phyloP scores from a whole-genome alignment of 2,329 filamentous ascomycete genomes.

The Malbranchea zuffiana region DNA sequence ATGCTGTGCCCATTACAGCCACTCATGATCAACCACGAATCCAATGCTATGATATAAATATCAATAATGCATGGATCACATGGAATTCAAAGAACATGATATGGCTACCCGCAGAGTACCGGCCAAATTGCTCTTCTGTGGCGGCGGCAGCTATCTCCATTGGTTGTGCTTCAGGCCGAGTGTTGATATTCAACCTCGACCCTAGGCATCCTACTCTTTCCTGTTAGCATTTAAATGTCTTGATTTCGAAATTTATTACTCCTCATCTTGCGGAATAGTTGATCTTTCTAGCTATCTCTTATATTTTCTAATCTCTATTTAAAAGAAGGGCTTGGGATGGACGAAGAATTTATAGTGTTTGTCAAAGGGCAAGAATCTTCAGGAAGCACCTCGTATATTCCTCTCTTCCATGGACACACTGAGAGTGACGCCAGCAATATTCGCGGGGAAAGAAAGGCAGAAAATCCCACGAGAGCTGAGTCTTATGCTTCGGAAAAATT shows the following conservation, averaged over 20 bases:
- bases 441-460: too few relatives aligned
- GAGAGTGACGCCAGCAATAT: too few relatives aligned
- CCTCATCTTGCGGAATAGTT: too few relatives aligned
- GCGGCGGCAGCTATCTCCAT: not conserved
- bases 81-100: constrained; percentile 2
- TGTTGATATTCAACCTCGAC: not conserved
- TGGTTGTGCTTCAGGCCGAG: not conserved
- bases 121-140: not conserved
- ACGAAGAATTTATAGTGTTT: not conserved
- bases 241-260: too few relatives aligned
- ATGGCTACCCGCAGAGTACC: constrained; percentile 1
- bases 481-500: too few relatives aligned
- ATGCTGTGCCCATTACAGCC: not conserved
- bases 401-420: too few relatives aligned
- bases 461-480: too few relatives aligned
- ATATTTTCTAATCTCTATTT: constrained; percentile 1
- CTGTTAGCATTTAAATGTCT: too few relatives aligned
- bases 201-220: not conserved
- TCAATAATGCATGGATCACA: not conserved
- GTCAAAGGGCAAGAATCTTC: not conserved
- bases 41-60: not conserved
- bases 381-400: not conserved
- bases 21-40: not conserved
- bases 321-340: too few relatives aligned
- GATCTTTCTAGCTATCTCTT: too few relatives aligned